Evolutionary conservation across 768 basidiomycete genomes (phyloP), one percentile per base, ranked within the genome.

Genomic region (Tulasnella sp.): DNA sequence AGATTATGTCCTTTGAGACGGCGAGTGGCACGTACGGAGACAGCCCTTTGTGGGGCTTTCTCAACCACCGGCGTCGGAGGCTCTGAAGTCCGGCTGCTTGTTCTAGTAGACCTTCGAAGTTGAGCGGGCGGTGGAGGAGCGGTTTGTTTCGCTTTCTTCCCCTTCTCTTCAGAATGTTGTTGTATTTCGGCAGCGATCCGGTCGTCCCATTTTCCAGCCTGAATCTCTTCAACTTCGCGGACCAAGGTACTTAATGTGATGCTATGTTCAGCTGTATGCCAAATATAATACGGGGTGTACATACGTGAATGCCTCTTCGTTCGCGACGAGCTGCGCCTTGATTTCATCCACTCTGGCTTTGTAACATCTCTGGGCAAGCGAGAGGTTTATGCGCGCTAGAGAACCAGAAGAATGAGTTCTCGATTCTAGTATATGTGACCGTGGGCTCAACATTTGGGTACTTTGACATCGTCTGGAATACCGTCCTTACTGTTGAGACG

Each of bases 301-400:
- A 25, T 65, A 84, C 86, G 80, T 86, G 77, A 92, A 96, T 57
- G 77, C 80, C 27, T 70, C 67, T 70, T 94, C 92, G 65, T 92
- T 84, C 1, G 70, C 74, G 31, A 74, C 64, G 37, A 96, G 88
- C 41, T 82, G 74, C n/a, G 73, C 73, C 56, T 80, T 78, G 3
- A 96, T 72, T 63, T 94, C 86, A 15, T 75, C 65, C 35, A 89
- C 73, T 29, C 91, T 82, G 4, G 74, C 73, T 37, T 74, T 69
- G 65, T 86, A 94, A 67, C 82, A 78, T 49, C 74, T 83, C 65
- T 86, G 80, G 1, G 92, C 89, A 37, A 96, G 76, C 49, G 74
- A 71, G 8, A 83, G 74, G 63, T 88, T 82, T 7, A 71, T 65
- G 11, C 75, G 73, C 39, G 85, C 90, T 90, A 63, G 49, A 11